Base-by-base conservation (phyloP, 2,329 filamentous ascomycete genomes). In the Paecilomyces formosus region DNA sequence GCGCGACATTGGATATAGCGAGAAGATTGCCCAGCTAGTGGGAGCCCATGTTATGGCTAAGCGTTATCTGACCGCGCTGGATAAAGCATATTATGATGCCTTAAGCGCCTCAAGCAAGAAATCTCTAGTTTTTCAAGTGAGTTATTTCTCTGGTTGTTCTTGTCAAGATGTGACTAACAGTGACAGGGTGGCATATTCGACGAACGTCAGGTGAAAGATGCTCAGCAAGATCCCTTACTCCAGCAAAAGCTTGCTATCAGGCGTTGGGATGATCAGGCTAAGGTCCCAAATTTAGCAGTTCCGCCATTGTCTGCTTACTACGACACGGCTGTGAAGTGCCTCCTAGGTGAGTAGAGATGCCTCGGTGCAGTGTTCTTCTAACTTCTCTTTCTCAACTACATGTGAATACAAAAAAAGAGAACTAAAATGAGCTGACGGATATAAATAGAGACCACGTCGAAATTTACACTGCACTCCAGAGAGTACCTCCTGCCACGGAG, bases 1-100 rank as follows among this genome's bases (percentile, higher is more conserved):
- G 21, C 63, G 68, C 2, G 53, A 62, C 2, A 57, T 69, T 11
- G 69, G 69, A 0, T 72, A 70, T 58, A 69, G 64, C 45, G 67
- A 70, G 51, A 64, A 66, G 18, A 59, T 71, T 2, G 69, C 68
- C 54, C 60, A 63, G 39, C 53, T 70, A 15, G 68, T 71, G 30
- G 69, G 68, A 2, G 65, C 67, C 2, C 69, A 70, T 60, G 69
- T 71, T 33, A 69, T 69, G 65, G 68, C 68, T 2, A 70, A 71
- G 59, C 53, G 68, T 9, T 70, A 68, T 59, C 56, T 70, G 54
- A 65, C 65, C 24, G 64, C 68, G 15, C 65, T 63, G 3, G 68
- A 70, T 54, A 61, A 65, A 50, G 55, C 7, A 1, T 70, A 70
- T 52, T 66, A 70, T 58, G 65, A 67, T 45, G 65, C 62, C 6